phyloP scores from a whole-genome alignment of 2,329 filamentous ascomycete genomes.

The Fusarium neocosmosporiellum region DNA sequence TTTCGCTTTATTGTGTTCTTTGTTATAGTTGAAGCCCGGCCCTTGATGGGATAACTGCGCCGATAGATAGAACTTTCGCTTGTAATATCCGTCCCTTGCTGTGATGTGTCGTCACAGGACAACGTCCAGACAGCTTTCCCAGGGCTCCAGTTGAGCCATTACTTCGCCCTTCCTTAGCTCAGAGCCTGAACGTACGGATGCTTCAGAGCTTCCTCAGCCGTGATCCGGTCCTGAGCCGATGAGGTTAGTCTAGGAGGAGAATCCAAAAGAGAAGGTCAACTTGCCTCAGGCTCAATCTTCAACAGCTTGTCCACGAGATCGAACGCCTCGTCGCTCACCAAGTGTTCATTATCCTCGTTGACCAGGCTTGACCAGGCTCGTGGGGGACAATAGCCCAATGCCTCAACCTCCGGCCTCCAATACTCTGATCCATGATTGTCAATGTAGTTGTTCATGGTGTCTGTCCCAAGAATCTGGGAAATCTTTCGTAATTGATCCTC shows the following conservation, averaged over 20 bases:
- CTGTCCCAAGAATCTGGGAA: conserved; percentile 94
- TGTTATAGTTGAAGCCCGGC: too few species aligned
- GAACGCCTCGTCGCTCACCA: conserved; percentile 92
- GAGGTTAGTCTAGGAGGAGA: fast-evolving
- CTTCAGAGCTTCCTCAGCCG: not conserved
- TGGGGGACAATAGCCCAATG: conserved; percentile 91
- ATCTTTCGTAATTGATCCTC: conserved; percentile 98
- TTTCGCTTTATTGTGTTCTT: too few species aligned
- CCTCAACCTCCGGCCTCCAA: conserved; percentile 95
- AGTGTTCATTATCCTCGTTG: conserved; percentile 92
- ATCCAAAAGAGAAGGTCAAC: conserved; percentile 34
- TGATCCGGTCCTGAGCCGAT: conserved; percentile 1
- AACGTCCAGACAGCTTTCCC: too few species aligned
- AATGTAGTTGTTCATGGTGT: conserved; percentile 94
- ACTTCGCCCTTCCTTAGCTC: not conserved
- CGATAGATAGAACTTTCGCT: too few species aligned
- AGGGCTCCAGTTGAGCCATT: too few species aligned
- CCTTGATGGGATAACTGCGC: too few species aligned
- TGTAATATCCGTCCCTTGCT: too few species aligned
- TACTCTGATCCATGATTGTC: conserved; percentile 92
- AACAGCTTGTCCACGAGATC: conserved; percentile 96
- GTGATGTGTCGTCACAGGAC: too few species aligned
- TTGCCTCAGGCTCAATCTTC: conserved; percentile 93
- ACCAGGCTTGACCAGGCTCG: conserved; percentile 97
- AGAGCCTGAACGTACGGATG: not conserved